These are phyloP conservation scores for Geotrichum klebahnii DNA, from an alignment of 1,139 yeast genomes.

Conservation along the genomic window DNA sequence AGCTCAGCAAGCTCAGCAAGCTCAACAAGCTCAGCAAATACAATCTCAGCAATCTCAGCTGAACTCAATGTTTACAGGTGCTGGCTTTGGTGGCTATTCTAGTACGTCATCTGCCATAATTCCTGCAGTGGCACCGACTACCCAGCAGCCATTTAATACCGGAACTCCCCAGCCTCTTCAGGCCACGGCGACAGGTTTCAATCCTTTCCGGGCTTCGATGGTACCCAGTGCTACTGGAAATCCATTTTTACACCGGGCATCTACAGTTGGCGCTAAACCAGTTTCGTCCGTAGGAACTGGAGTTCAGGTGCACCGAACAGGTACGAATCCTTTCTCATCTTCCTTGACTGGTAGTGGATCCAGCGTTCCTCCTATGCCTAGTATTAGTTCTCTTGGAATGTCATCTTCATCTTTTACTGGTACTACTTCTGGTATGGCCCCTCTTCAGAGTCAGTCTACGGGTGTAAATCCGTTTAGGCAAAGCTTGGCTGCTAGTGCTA, in stretches of 20 bases:
- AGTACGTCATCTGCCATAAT: conserved; percentile 31
- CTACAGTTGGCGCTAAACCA: conserved; percentile 21
- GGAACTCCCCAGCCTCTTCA: conserved; percentile 26
- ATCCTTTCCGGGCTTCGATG: conserved; percentile 32
- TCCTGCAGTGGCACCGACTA: conserved; percentile 26
- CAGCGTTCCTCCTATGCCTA: conserved; percentile 9
- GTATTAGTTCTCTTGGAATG: conserved; percentile 12
- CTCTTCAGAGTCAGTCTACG: conserved; percentile 14
- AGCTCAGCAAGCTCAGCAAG: too few species aligned
- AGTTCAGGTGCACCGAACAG: conserved; percentile 36
- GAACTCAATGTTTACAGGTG: conserved; percentile 45
- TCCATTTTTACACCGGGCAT: conserved; percentile 31
- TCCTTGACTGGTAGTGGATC: conserved; percentile 27
- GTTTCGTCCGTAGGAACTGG: conserved; percentile 31
- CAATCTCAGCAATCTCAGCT: too few species aligned
- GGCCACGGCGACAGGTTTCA: conserved; percentile 32
- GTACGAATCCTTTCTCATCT: conserved; percentile 51
- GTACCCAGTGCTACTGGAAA: conserved; percentile 24
- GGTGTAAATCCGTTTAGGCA: conserved; percentile 22
- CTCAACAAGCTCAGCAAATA: too few species aligned
- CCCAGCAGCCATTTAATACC: conserved; percentile 26
- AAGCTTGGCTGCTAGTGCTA: conserved; percentile 1
- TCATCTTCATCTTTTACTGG: conserved; percentile 10
- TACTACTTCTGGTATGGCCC: conserved; percentile 7
- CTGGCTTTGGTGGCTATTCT: conserved; percentile 54